phyloP scores from a whole-genome alignment of 495 filamentous ascomycete genomes.

The Trichoderma gamsii region DNA sequence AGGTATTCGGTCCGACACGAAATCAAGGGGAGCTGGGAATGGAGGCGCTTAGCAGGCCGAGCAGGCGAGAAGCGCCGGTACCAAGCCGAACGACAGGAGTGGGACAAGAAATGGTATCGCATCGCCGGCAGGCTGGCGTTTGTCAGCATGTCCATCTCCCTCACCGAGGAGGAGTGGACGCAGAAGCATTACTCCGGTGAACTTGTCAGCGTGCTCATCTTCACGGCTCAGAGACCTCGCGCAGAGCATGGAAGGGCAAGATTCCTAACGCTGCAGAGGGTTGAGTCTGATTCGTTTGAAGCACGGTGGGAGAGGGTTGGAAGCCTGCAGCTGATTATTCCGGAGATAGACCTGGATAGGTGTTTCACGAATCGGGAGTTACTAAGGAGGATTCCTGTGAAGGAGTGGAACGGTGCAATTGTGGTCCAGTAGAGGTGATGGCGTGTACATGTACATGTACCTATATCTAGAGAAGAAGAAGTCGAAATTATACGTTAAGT shows the following conservation, averaged over 20 bases:
- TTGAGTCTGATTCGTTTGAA: conserved; percentile 4
- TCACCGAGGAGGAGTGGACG: conserved; percentile 10
- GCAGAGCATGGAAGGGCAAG: conserved; percentile 1
- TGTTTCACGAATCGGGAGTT: background rate
- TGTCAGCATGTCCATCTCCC: conserved; percentile 1
- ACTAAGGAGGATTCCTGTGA: conserved; percentile 5
- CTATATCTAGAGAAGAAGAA: no score
- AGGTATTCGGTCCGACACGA: background rate
- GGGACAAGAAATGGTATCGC: conserved; percentile 9
- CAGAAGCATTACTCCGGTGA: background rate
- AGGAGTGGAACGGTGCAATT: background rate
- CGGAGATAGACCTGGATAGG: background rate
- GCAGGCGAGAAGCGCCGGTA: background rate
- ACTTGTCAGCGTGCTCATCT: conserved; percentile 12
- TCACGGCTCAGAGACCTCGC: background rate
- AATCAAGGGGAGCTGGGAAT: background rate
- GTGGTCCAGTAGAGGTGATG: background rate
- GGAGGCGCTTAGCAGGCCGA: conserved; percentile 6
- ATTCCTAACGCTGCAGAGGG: conserved; percentile 11
- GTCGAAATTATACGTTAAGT: no score
- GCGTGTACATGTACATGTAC: background rate
- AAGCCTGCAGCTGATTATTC: background rate
- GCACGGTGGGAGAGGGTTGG: conserved; percentile 5
- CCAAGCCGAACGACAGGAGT: conserved; percentile 4
- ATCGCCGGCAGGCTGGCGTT: conserved; percentile 1